phyloP scores from a whole-genome alignment of 163 green algal genomes.

The Chloroidium sp. region DNA sequence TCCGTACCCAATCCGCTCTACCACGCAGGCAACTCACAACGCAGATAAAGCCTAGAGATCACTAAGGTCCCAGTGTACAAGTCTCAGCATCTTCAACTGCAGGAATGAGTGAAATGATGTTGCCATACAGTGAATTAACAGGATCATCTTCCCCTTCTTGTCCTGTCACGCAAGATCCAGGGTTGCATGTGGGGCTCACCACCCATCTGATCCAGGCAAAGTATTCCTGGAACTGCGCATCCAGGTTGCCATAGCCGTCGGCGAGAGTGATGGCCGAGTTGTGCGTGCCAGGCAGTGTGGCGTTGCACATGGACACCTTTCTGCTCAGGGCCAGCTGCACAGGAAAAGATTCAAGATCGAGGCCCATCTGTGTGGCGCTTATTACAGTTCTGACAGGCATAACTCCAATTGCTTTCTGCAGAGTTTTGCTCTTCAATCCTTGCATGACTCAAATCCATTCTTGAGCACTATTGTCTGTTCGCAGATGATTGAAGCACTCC shows the following conservation, averaged over 20 bases:
- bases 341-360: slow-evolving; percentile 1
- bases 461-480: not conserved
- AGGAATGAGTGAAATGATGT: not conserved
- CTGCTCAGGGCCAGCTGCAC: slow-evolving; percentile 27
- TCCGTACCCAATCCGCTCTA: too few species aligned
- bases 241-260: slow-evolving; percentile 67
- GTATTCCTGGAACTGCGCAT: slow-evolving; percentile 41
- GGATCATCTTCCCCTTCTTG: too few species aligned
- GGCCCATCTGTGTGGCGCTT: not conserved
- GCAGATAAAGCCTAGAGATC: too few species aligned
- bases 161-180: not conserved
- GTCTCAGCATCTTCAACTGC: not conserved
- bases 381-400: not conserved
- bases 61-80: too few species aligned
- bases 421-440: slow-evolving; percentile 2
- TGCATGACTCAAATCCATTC: not conserved
- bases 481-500: too few species aligned
- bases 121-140: too few species aligned
- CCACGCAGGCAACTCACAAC: too few species aligned
- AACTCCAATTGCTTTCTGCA: not conserved
- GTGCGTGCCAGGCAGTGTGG: slow-evolving; percentile 56
- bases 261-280: slow-evolving; percentile 68
- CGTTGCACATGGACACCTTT: slow-evolving; percentile 49
- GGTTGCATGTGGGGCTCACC: slow-evolving; percentile 7
- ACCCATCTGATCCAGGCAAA: slow-evolving; percentile 53